Conservation (phyloP, 2,329 filamentous ascomycete genomes). For the Grosmannia penicillata region DNA sequence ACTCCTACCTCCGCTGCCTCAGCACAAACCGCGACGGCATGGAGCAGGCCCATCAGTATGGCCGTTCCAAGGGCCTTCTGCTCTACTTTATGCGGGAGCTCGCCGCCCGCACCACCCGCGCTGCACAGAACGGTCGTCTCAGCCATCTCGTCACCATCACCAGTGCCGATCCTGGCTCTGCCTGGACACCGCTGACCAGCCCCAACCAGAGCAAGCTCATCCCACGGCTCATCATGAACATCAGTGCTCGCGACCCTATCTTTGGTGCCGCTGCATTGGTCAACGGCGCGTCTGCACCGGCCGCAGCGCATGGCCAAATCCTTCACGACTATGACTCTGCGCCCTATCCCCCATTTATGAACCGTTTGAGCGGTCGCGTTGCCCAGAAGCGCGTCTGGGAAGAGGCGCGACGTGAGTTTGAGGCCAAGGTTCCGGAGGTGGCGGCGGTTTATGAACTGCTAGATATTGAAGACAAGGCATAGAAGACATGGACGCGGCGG, state of each 20-base stretch:
- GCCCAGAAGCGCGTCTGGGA: constrained; percentile 16
- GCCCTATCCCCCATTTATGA: constrained; percentile 22
- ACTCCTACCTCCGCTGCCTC: constrained; percentile 19
- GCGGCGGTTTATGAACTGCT: constrained; percentile 13
- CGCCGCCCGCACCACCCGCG: constrained; percentile 13
- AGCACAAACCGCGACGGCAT: constrained; percentile 22
- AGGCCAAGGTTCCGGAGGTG: constrained; percentile 15
- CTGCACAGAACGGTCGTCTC: constrained; percentile 7
- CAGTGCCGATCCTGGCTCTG: constrained; percentile 22
- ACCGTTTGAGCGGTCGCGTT: constrained; percentile 13
- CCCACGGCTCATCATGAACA: constrained; percentile 22
- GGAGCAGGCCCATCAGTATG: constrained; percentile 21
- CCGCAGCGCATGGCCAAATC: constrained; percentile 20
- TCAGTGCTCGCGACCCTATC: constrained; percentile 20
- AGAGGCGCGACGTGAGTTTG: constrained; percentile 14
- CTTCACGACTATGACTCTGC: constrained; percentile 22
- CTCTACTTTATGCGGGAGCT: constrained; percentile 23
- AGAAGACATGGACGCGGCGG: not conserved
- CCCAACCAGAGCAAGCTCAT: constrained; percentile 21
- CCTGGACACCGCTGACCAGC: constrained; percentile 22
- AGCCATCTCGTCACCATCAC: constrained; percentile 20
- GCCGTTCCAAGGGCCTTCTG: constrained; percentile 21
- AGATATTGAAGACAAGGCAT: constrained; percentile 4
- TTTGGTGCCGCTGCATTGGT: constrained; percentile 22
- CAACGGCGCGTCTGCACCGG: constrained; percentile 19